Evolutionary conservation across 345 rosid species (phyloP).

Genomic region (Orychophragmus violaceus): DNA sequence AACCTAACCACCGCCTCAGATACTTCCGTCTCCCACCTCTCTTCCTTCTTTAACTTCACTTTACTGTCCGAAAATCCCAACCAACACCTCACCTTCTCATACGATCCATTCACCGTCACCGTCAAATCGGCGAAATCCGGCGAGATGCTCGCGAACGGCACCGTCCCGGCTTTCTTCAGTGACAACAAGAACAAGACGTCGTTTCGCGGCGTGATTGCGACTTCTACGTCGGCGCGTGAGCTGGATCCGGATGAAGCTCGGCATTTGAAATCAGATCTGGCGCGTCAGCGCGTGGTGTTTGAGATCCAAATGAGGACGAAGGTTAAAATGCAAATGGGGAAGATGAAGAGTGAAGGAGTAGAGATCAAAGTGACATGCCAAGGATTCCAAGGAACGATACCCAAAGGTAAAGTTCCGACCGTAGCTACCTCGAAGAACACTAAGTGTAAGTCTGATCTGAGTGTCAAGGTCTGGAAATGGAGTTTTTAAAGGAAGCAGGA

Average conservation of each 20-base stretch:
- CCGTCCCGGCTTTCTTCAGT: slow-evolving; percentile 52
- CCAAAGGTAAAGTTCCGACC: slow-evolving; percentile 65
- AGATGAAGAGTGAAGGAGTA: slow-evolving; percentile 61
- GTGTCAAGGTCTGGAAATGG: slow-evolving; percentile 91
- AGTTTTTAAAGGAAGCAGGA: slow-evolving; percentile 22
- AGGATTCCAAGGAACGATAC: slow-evolving; percentile 55
- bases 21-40: slow-evolving; percentile 56
- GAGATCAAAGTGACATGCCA: slow-evolving; percentile 72
- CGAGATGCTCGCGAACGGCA: slow-evolving; percentile 65
- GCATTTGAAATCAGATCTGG: slow-evolving; percentile 68
- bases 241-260: slow-evolving; percentile 62
- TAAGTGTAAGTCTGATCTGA: slow-evolving; percentile 76
- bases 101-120: slow-evolving; percentile 53
- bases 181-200: slow-evolving; percentile 53
- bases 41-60: slow-evolving; percentile 75
- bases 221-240: slow-evolving; percentile 45
- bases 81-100: slow-evolving; percentile 59
- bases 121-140: slow-evolving; percentile 33
- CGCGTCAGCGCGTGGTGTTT: slow-evolving; percentile 42
- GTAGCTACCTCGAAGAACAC: slow-evolving; percentile 45
- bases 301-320: slow-evolving; percentile 59
- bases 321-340: slow-evolving; percentile 53
- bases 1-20: slow-evolving; percentile 66
- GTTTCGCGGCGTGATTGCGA: slow-evolving; percentile 50
- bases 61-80: slow-evolving; percentile 69